These are phyloP conservation scores for Lasiodiplodia hormozganensis DNA, from an alignment of 2,329 filamentous ascomycete genomes.

Conservation along the genomic window DNA sequence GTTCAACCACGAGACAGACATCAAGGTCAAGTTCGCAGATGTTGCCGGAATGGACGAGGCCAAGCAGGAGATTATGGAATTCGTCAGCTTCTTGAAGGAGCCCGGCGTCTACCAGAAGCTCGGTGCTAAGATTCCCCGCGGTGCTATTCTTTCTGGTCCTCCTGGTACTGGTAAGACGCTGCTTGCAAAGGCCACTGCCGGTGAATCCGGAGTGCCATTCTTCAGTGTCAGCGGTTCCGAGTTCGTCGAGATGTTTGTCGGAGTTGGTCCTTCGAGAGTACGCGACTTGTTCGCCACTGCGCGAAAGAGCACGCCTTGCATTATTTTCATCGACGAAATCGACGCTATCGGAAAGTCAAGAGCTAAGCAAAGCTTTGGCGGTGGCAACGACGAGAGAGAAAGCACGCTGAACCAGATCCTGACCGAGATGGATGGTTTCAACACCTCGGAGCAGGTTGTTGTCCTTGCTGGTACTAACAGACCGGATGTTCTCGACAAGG, in stretches of 20 bases:
- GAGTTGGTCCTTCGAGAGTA: conserved; percentile 94
- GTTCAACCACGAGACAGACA: conserved; percentile 95
- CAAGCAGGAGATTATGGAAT: conserved; percentile 98
- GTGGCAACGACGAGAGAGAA: conserved; percentile 96
- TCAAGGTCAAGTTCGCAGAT: conserved; percentile 97
- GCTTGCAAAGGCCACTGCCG: conserved; percentile 94
- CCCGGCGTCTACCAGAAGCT: conserved; percentile 91
- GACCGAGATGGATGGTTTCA: conserved; percentile 99
- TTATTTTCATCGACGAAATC: conserved; percentile 99
- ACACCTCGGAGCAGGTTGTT: conserved; percentile 94
- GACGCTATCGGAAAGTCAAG: conserved; percentile 95
- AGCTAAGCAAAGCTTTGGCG: conserved; percentile 80
- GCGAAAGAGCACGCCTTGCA: conserved; percentile 94
- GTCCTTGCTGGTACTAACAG: conserved; percentile 97
- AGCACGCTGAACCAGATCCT: conserved; percentile 97
- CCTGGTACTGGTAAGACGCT: conserved; percentile 98
- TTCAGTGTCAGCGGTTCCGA: conserved; percentile 98
- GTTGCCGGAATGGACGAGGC: conserved; percentile 98
- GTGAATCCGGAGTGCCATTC: conserved; percentile 96
- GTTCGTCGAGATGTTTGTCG: conserved; percentile 99
- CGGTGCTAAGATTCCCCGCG: conserved; percentile 96
- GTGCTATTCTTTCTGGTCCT: conserved; percentile 95
- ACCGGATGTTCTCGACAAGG: conserved; percentile 92
- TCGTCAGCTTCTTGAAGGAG: conserved; percentile 95
- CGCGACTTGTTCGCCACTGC: conserved; percentile 94